Evolutionary conservation across 176 grass and related monocot genomes (phyloP), one percentile per base, ranked within the genome.

Genomic region (Cenchrus americanus): DNA sequence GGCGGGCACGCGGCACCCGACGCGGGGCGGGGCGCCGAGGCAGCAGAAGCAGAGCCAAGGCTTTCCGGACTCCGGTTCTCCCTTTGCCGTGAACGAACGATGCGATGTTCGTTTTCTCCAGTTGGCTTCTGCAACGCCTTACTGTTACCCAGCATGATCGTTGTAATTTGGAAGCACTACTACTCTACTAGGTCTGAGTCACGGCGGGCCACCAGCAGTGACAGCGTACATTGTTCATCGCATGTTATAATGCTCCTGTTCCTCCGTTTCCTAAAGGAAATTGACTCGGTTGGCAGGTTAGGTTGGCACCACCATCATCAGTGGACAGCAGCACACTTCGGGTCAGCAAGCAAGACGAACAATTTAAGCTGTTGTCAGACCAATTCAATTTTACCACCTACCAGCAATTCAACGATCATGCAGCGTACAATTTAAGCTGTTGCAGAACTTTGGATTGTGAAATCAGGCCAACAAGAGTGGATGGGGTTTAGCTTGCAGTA

Each of bases 221-320:
- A 68, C 37, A 49, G 7, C 17, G 32, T n/a, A 19, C 8, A 3
- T 44, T 6, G 18, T 22, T 44, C 21, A 8, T 24, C 43, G 14
- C 43, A 47, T 48, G 43, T 47, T 23, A 14, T 21, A 48, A 14
- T 50, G 23, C 69, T 17, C 14, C n/a, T 32, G 14, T 32, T 30
- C 19, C 10, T 64, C 19, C 57, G 11, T 32, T 47, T 32, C 27
- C 27, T 30, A 30, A 30, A 44, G 51, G 24, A 47, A 41, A 19
- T 50, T 26, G 60, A 51, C 43, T 71, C 23, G 53, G 40, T 78
- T 69, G 83, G 73, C 44, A 66, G 17, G 52, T 85, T 41, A 71
- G 9, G 41, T 78, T 50, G 19, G 66, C 54, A 21, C 8, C 5
- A 30, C 27, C 27, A 30, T 30, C 27, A 14, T 19, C 70, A 53